Conservation (phyloP, 75 land plant species). For the Selaginella tamariscina region DNA sequence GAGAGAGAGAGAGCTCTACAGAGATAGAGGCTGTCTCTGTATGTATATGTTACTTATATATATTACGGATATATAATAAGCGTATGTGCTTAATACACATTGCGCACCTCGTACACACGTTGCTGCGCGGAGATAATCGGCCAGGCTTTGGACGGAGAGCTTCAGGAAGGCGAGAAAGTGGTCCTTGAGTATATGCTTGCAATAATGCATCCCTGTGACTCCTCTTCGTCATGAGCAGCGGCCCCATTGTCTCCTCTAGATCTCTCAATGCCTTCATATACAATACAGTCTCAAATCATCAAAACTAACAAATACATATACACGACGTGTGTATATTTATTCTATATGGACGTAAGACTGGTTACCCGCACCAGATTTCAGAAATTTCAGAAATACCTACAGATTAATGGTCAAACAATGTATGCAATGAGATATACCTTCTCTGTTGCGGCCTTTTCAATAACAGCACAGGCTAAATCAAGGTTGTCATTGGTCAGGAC, state of each 20-base stretch:
- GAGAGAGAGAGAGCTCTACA: no score
- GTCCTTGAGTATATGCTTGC: slow-evolving; percentile 46
- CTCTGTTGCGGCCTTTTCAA: slow-evolving; percentile 88
- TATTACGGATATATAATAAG: no score
- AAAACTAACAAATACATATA: no score
- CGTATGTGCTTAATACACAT: slow-evolving; percentile 8
- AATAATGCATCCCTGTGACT: slow-evolving; percentile 55
- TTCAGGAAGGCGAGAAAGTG: slow-evolving; percentile 65
- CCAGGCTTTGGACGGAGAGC: slow-evolving; percentile 92
- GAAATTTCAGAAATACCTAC: no score
- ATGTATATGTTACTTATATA: no score
- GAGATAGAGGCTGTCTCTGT: no score
- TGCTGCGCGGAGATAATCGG: slow-evolving; percentile 63
- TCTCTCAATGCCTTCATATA: slow-evolving; percentile 74
- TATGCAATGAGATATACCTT: slow-evolving; percentile 34
- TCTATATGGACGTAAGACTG: no score
- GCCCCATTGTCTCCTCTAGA: slow-evolving; percentile 71
- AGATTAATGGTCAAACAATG: no score
- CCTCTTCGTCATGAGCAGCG: slow-evolving; percentile 44
- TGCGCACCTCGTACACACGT: slow-evolving; percentile 79
- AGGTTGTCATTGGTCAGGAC: slow-evolving; percentile 86
- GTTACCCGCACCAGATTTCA: no score
- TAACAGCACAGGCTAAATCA: slow-evolving; percentile 86
- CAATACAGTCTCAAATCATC: no score
- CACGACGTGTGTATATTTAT: no score